Evolutionary conservation across 441 rosid genomes (phyloP), one percentile per base, ranked within the genome.

Genomic region (Gossypium davidsonii): DNA sequence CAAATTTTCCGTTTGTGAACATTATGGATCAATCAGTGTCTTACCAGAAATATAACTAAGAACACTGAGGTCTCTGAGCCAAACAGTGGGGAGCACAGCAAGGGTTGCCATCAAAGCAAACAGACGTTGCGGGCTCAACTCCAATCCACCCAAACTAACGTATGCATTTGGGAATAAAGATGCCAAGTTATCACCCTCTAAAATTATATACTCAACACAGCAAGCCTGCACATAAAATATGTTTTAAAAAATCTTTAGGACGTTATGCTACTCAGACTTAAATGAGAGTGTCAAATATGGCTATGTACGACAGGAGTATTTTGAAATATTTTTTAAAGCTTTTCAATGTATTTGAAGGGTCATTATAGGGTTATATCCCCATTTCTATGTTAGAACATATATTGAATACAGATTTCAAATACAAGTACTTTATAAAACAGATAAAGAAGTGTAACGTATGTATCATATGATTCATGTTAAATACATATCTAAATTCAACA

Each of bases 41-140:
- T 80, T 80, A 89, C 97, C 98, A 52, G 98, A 94, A 48, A 94
- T 87, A 34, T 91, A 92, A 74, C 98, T 94, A 73, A 94, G 90
- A 26, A 94, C 55, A 25, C 90, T 85, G 53, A 92, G 91, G 85
- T 94, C 98, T 73, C 96, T 85, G 42, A 88, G 97, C 97, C 97
- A 92, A 76, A 85, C 91, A 0, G 98, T 94, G 0, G 98, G 98
- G 52, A 94, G 93, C 80, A 92, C 85, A 60, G 92, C 91, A 3
- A 94, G 85, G 52, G 94, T 78, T 70, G 90, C 68, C 77, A 94
- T 23, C 59, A 94, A 57, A 14, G 97, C 94, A 73, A 94, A 94
- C 14, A 92, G 73, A 74, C 84, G 89, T 67, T 70, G 87, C 0
- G 97, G 77, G 78, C 79, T 79, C 75, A 94, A 73, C 14, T 85